Base-by-base conservation (phyloP, 768 basidiomycete genomes). In the Chalciporus piperatus region DNA sequence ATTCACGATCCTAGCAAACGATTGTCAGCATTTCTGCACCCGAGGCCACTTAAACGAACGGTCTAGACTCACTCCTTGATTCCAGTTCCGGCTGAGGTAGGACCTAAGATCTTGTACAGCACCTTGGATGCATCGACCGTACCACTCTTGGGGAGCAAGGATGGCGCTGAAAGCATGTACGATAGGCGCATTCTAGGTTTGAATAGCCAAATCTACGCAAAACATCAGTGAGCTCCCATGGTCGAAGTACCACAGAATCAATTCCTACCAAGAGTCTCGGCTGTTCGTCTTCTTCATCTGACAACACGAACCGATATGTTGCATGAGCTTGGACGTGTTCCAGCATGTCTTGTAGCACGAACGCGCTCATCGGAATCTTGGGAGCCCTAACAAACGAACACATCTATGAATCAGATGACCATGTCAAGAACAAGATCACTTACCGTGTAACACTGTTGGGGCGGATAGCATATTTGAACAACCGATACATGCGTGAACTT, bases 261-360 rank as follows among this genome's bases (percentile, higher is more conserved):
- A 52, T 23, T 9, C 88, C 52, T 48, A 97, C 93, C 55, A 97
- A 72, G 13, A 98, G 77, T 47, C 87, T 76, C 4, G 89, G 83
- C 23, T 76, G 79, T 54, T 92, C 90, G 25, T 87, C 82, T 61
- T 96, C 92, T 57, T 95, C 93, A 52, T 97, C 95, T 14, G 82
- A 74, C 28, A 98, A 71, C 30, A 94, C 78, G 62, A 98, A 98
- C 10, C 94, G 88, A 70, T 98, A 93, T 0, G 89, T 87, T 1
- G 94, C 93, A 64, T 98, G 95, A 2, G 95, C 92, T 48, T 89
- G 86, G 5, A 92, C 87, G 47, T 89, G 86, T 64, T 96, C 96
- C 25, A 80, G 79, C 89, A 98, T 89, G 61, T 97, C 92, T 54
- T 92, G 84, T 12, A 93, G 81, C 27, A 98, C 79, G 69, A 91